Conservation (phyloP, 345 rosid species). For the Citropsis articulata region DNA sequence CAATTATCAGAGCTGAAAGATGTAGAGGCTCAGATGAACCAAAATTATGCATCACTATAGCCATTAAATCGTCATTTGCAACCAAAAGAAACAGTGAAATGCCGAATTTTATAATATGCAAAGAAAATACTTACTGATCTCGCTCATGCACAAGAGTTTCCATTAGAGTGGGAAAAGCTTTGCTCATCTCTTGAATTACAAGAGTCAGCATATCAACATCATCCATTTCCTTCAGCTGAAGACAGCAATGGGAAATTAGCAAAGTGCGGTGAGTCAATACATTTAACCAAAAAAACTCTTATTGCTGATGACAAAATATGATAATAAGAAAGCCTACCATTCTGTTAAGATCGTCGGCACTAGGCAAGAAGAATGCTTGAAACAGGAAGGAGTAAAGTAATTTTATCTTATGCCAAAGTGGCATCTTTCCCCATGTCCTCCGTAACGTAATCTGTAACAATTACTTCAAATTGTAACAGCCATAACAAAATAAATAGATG, state of each 20-base stretch:
- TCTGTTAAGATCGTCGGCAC: conserved; percentile 71
- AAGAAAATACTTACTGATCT: conserved; percentile 76
- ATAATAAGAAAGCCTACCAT: conserved; percentile 45
- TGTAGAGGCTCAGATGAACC: neutral
- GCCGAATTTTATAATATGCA: neutral
- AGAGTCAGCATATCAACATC: conserved; percentile 93
- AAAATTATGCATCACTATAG: neutral
- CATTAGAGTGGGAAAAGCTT: conserved; percentile 90
- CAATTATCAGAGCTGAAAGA: neutral
- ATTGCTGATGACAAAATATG: conserved; percentile 1
- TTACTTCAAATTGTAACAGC: conserved; percentile 11
- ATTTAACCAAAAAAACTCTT: neutral
- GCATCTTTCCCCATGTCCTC: conserved; percentile 88
- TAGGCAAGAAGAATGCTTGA: conserved; percentile 84
- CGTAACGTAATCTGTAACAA: conserved; percentile 63
- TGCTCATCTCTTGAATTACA: conserved; percentile 98
- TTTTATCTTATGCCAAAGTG: conserved; percentile 83
- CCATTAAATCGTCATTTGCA: neutral
- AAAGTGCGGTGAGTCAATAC: neutral
- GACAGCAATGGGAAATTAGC: conserved; percentile 15
- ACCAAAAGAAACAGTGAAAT: neutral
- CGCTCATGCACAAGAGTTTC: conserved; percentile 93
- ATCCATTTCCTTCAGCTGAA: conserved; percentile 89
- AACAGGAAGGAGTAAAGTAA: conserved; percentile 57
- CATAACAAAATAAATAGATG: neutral